Conservation (phyloP, 108 stramenopile genomes). For the Cyclotella kingstonii region DNA sequence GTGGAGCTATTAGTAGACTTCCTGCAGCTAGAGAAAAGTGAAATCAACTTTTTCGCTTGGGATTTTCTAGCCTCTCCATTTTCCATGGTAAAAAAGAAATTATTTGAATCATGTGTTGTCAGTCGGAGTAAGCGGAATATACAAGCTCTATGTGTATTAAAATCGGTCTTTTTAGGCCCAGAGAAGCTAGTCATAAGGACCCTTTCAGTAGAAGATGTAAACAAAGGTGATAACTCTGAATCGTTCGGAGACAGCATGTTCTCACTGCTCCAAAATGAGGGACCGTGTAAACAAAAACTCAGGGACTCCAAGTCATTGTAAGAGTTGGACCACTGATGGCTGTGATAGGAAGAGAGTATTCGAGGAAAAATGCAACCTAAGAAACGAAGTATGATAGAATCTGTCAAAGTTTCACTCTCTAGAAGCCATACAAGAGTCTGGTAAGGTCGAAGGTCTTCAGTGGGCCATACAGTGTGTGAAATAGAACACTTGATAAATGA, state of each 20-base stretch:
- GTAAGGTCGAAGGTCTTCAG: conserved; percentile 73
- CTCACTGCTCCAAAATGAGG: conserved; percentile 57
- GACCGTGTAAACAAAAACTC: conserved; percentile 44
- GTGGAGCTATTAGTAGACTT: background rate
- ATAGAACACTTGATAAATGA: conserved; percentile 42
- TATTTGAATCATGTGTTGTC: conserved; percentile 12
- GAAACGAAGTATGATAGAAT: conserved; percentile 26
- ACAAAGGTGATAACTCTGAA: conserved; percentile 5
- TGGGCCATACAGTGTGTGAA: conserved; percentile 46
- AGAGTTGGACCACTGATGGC: conserved; percentile 64
- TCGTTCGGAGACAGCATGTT: conserved; percentile 11
- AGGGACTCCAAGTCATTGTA: conserved; percentile 52
- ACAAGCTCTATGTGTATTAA: conserved; percentile 32
- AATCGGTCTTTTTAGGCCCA: conserved; percentile 30
- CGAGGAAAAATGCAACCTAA: conserved; percentile 53
- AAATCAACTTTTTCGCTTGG: conserved; percentile 56
- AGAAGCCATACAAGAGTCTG: conserved; percentile 86
- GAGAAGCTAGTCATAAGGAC: conserved; percentile 28
- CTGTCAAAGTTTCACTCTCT: conserved; percentile 41
- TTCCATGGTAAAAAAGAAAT: conserved; percentile 63
- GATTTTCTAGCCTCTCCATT: conserved; percentile 57
- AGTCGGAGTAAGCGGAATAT: conserved; percentile 36
- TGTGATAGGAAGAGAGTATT: conserved; percentile 45
- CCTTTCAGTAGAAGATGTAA: conserved; percentile 18
- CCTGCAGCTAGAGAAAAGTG: conserved; percentile 31